phyloP scores from a whole-genome alignment of 169 alveolate genomes.

The Plasmodium blacklocki region DNA sequence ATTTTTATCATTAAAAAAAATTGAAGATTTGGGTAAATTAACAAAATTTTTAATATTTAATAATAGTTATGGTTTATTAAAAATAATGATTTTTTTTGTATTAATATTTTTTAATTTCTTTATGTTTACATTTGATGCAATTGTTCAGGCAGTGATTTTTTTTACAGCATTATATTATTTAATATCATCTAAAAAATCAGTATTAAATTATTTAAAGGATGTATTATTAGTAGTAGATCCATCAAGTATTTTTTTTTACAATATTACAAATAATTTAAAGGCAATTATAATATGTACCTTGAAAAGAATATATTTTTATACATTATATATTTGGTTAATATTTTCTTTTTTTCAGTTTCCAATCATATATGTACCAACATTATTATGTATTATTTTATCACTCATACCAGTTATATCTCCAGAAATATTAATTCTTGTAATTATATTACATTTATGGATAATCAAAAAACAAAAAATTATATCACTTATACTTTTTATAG shows the following conservation, averaged over 20 bases:
- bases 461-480: slow-evolving; percentile 35
- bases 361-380: slow-evolving; percentile 82
- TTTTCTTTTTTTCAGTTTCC: slow-evolving; percentile 79
- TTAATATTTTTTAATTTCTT: slow-evolving; percentile 72
- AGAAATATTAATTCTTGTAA: slow-evolving; percentile 60
- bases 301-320: slow-evolving; percentile 76
- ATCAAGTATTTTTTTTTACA: slow-evolving; percentile 69
- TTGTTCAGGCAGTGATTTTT: slow-evolving; percentile 77
- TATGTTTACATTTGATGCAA: slow-evolving; percentile 79
- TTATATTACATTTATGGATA: slow-evolving; percentile 60
- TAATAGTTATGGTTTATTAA: slow-evolving; percentile 77
- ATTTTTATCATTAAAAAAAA: slow-evolving; percentile 66
- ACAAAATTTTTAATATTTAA: slow-evolving; percentile 46
- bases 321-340: slow-evolving; percentile 79
- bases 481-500: slow-evolving; percentile 16
- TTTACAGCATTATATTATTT: slow-evolving; percentile 81
- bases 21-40: slow-evolving; percentile 66
- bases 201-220: slow-evolving; percentile 75
- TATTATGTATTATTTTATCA: slow-evolving; percentile 76
- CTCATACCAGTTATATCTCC: slow-evolving; percentile 80
- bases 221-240: slow-evolving; percentile 82
- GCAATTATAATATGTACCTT: slow-evolving; percentile 78
- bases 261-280: slow-evolving; percentile 74
- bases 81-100: slow-evolving; percentile 70
- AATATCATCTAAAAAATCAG: slow-evolving; percentile 70